Conservation (phyloP, 1,139 yeast genomes). For the Yamadazyma oceani region DNA sequence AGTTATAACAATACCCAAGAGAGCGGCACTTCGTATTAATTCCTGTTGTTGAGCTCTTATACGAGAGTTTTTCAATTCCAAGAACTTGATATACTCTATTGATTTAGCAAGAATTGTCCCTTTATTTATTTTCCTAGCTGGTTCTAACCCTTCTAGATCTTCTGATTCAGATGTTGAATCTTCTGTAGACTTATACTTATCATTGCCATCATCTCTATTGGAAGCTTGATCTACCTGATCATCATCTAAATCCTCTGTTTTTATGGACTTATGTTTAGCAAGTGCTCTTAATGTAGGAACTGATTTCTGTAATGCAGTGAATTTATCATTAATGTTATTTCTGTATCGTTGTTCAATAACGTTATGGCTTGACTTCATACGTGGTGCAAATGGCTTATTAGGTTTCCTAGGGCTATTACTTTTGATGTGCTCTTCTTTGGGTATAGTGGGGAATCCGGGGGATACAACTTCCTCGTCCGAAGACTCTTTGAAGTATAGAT, state of each 20-base stretch:
- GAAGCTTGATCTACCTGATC: constrained; percentile 20
- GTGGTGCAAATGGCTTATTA: constrained; percentile 12
- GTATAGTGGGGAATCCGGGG: too few species aligned
- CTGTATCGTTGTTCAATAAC: constrained; percentile 48
- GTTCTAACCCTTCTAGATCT: constrained; percentile 46
- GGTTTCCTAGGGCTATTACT: background rate
- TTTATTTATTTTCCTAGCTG: constrained; percentile 45
- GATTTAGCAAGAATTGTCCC: constrained; percentile 46
- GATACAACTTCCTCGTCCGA: background rate
- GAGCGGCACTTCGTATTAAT: constrained; percentile 24
- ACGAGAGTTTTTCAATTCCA: constrained; percentile 38
- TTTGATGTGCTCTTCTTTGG: too few species aligned
- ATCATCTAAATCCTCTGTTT: constrained; percentile 15
- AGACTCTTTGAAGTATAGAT: background rate
- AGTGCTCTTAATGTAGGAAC: constrained; percentile 43
- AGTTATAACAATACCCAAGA: constrained; percentile 21
- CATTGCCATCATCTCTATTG: constrained; percentile 12
- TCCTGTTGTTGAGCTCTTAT: constrained; percentile 37
- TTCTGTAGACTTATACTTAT: constrained; percentile 13
- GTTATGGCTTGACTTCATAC: constrained; percentile 40
- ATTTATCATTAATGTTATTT: constrained; percentile 46
- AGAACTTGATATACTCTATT: constrained; percentile 45
- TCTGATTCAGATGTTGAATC: constrained; percentile 7
- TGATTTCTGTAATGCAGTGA: constrained; percentile 38
- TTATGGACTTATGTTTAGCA: constrained; percentile 22